These are phyloP conservation scores for Pseudogymnoascus sp. DNA, from an alignment of 2,329 filamentous ascomycete species.

Conservation along the genomic window DNA sequence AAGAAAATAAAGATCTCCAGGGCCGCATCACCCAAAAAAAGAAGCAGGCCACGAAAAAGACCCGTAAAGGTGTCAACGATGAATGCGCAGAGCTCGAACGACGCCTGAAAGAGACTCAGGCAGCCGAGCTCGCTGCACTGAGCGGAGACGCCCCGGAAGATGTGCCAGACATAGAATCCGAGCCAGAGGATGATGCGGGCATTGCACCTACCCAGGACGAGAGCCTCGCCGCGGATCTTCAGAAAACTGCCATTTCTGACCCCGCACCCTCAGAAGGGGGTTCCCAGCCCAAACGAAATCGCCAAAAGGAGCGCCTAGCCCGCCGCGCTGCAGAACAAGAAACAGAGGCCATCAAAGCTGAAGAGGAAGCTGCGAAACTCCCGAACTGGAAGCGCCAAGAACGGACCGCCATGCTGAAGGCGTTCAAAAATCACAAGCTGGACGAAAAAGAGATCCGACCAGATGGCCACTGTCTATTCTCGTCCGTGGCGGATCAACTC, in stretches of 20 bases:
- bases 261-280: conserved; percentile 17
- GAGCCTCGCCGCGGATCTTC: conserved; percentile 17
- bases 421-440: conserved; percentile 58
- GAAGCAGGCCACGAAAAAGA: conserved; percentile 91
- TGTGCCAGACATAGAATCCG: background rate
- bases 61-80: conserved; percentile 64
- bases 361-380: conserved; percentile 66
- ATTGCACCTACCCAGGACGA: conserved; percentile 13
- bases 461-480: conserved; percentile 93
- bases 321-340: conserved; percentile 81
- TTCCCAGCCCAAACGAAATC: conserved; percentile 59
- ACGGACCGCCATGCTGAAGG: conserved; percentile 59
- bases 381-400: conserved; percentile 68
- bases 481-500: conserved; percentile 82
- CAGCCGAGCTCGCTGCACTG: conserved; percentile 47
- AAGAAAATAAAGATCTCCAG: conserved; percentile 82
- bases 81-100: conserved; percentile 69
- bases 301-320: conserved; percentile 85
- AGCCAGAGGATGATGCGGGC: background rate
- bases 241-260: conserved; percentile 20
- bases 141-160: conserved; percentile 21
- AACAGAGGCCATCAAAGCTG: conserved; percentile 59
- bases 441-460: conserved; percentile 73
- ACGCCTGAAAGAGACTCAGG: conserved; percentile 59
- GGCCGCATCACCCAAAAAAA: conserved; percentile 87